Conservation (phyloP, 371 early-diverging fungal species). For the Zychaea mexicana region DNA sequence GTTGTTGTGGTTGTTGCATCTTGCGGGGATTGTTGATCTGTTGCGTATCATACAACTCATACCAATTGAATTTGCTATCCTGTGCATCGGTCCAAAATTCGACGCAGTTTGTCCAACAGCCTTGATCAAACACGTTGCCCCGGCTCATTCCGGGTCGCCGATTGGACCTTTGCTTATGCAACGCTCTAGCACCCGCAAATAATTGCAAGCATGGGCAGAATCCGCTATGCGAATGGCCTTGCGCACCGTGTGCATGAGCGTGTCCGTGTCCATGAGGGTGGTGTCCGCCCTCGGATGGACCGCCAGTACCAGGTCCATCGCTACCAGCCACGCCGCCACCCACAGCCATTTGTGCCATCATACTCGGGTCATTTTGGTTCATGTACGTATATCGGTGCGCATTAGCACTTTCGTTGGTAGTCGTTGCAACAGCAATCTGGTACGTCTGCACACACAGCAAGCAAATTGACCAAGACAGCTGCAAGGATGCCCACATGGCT, state of each 20-base stretch:
- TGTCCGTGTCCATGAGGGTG: slow-evolving; percentile 18
- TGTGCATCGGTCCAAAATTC: slow-evolving; percentile 79
- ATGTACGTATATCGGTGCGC: slow-evolving; percentile 57
- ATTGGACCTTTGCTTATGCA: slow-evolving; percentile 32
- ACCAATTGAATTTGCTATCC: slow-evolving; percentile 64
- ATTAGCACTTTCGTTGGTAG: slow-evolving; percentile 92
- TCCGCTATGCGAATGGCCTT: slow-evolving; percentile 11
- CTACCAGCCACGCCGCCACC: slow-evolving; percentile 26
- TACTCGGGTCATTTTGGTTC: slow-evolving; percentile 42
- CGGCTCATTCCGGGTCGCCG: slow-evolving; percentile 3
- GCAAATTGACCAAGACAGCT: slow-evolving; percentile 81
- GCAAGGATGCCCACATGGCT: slow-evolving; percentile 71
- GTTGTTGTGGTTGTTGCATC: background rate
- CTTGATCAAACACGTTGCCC: slow-evolving; percentile 69
- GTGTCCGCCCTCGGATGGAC: background rate
- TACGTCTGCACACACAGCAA: slow-evolving; percentile 75
- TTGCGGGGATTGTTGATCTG: slow-evolving; percentile 11
- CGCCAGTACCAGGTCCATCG: slow-evolving; percentile 2
- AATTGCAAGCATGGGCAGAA: slow-evolving; percentile 49
- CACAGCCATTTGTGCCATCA: slow-evolving; percentile 38
- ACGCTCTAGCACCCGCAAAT: slow-evolving; percentile 47
- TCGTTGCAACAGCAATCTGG: slow-evolving; percentile 78
- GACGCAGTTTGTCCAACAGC: slow-evolving; percentile 71
- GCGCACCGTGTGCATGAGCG: slow-evolving; percentile 6
- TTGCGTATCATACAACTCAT: slow-evolving; percentile 51